A percentile compares a stretch with the other conserved stretches of the same genome.
phyloP scores from a whole-genome alignment of 768 basidiomycete species.

The Clavulina sp. region DNA sequence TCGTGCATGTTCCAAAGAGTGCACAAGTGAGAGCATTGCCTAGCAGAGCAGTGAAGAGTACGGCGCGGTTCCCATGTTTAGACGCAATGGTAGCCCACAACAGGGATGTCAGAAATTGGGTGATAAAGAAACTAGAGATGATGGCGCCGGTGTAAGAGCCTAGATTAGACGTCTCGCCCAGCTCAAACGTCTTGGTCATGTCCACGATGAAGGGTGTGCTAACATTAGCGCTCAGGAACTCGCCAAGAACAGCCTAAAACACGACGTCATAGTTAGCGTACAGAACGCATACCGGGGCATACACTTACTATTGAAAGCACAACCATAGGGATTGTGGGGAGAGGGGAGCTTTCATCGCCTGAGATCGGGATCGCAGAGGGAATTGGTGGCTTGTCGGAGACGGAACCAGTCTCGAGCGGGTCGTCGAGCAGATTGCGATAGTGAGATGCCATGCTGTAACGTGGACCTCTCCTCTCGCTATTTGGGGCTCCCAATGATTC shows the following conservation, averaged over 20 bases:
- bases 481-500: neutral
- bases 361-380: constrained; percentile 48
- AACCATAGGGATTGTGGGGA: constrained; percentile 75
- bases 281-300: neutral
- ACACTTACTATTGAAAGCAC: constrained; percentile 74
- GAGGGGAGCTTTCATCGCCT: constrained; percentile 57
- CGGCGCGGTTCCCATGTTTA: constrained; percentile 70
- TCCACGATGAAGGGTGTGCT: constrained; percentile 83
- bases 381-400: constrained; percentile 33
- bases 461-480: neutral
- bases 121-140: constrained; percentile 76
- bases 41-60: constrained; percentile 68
- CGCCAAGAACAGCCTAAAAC: constrained; percentile 74
- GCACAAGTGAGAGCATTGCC: constrained; percentile 70
- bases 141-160: constrained; percentile 82
- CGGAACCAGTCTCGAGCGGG: constrained; percentile 21
- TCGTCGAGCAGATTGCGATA: constrained; percentile 3
- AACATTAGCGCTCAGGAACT: constrained; percentile 86
- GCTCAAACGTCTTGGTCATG: constrained; percentile 77
- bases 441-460: too few relatives aligned
- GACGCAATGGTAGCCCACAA: constrained; percentile 96
- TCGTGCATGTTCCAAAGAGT: constrained; percentile 59
- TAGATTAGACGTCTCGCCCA: constrained; percentile 64
- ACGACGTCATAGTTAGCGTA: neutral
- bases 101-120: constrained; percentile 88